These are phyloP conservation scores for Seminavis robusta DNA, from an alignment of 108 stramenopile species.

Conservation along the genomic window DNA sequence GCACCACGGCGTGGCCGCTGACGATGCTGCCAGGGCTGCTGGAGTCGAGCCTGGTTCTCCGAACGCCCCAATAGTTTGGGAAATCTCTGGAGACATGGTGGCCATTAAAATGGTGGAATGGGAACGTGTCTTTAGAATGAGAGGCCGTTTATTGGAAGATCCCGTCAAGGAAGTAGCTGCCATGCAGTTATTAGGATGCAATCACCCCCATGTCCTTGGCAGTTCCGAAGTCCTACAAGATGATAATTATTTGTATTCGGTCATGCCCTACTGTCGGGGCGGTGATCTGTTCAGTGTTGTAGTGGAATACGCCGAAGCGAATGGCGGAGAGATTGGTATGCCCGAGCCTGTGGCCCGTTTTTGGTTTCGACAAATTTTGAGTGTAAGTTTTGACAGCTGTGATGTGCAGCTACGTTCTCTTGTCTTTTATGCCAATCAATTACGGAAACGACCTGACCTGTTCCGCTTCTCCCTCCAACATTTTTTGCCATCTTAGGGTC, in stretches of 20 bases:
- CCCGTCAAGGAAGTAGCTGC: slow-evolving; percentile 89
- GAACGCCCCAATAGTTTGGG: slow-evolving; percentile 80
- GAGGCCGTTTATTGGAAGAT: slow-evolving; percentile 82
- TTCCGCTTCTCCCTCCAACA: too few species aligned
- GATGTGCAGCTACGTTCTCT: slow-evolving; percentile 17
- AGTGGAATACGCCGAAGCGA: slow-evolving; percentile 66
- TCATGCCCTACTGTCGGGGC: slow-evolving; percentile 88
- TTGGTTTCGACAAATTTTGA: slow-evolving; percentile 88
- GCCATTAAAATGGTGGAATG: slow-evolving; percentile 93
- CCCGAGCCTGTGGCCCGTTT: slow-evolving; percentile 78
- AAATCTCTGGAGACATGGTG: slow-evolving; percentile 66
- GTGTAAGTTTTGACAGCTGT: slow-evolving; percentile 32
- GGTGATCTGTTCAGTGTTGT: slow-evolving; percentile 91
- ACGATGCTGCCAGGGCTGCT: slow-evolving; percentile 77
- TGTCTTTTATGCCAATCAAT: slow-evolving; percentile 28
- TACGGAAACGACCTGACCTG: slow-evolving; percentile 29
- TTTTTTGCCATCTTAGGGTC: slow-evolving; percentile 36
- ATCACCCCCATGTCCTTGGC: slow-evolving; percentile 71
- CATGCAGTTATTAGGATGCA: slow-evolving; percentile 73
- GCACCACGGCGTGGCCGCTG: slow-evolving; percentile 68
- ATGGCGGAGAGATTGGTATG: slow-evolving; percentile 75
- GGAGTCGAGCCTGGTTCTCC: slow-evolving; percentile 75
- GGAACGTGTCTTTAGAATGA: slow-evolving; percentile 69
- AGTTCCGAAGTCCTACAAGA: slow-evolving; percentile 80
- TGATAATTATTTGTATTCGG: slow-evolving; percentile 73